Percentiles rank a stretch among this genome's conserved stretches.
Evolutionary conservation across 805 yeast genomes (phyloP).

Genomic region (Schwanniomyces occidentalis): DNA sequence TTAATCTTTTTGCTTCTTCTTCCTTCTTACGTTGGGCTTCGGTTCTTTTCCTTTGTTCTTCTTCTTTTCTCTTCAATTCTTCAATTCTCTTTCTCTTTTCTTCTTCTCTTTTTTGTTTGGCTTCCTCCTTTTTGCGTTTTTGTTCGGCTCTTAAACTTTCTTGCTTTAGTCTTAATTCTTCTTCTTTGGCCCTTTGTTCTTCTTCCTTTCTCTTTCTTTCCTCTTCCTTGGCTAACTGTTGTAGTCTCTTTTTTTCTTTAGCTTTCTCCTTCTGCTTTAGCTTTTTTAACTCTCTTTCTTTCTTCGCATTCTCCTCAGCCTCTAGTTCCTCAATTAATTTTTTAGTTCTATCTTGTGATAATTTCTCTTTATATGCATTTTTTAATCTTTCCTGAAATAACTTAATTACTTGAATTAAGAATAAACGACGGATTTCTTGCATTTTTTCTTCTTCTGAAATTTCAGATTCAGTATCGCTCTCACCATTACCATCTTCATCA

Average conservation of each 20-base stretch:
- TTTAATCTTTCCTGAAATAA: slow-evolving; percentile 72
- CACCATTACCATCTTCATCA: slow-evolving; percentile 43
- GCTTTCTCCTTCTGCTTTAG: slow-evolving; percentile 66
- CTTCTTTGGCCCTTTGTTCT: slow-evolving; percentile 42
- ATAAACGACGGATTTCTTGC: slow-evolving; percentile 76
- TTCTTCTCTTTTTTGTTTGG: slow-evolving; percentile 43
- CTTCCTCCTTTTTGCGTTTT: slow-evolving; percentile 38
- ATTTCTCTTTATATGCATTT: slow-evolving; percentile 74
- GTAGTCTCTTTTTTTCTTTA: slow-evolving; percentile 65
- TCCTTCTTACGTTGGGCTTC: slow-evolving; percentile 31
- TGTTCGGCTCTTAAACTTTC: slow-evolving; percentile 40
- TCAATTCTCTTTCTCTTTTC: slow-evolving; percentile 48
- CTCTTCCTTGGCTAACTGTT: slow-evolving; percentile 63
- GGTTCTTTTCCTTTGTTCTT: slow-evolving; percentile 30
- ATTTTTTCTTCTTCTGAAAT: slow-evolving; percentile 59
- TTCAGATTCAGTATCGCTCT: slow-evolving; percentile 35
- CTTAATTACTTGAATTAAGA: slow-evolving; percentile 78
- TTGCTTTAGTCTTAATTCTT: slow-evolving; percentile 28
- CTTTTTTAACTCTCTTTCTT: slow-evolving; percentile 66
- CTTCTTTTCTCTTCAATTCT: slow-evolving; percentile 32
- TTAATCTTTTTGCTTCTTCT: slow-evolving; percentile 24
- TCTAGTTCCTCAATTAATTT: slow-evolving; percentile 67
- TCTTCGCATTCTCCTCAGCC: slow-evolving; percentile 64
- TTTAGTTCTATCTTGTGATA: slow-evolving; percentile 71
- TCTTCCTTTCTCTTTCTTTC: slow-evolving; percentile 57